Evolutionary conservation across 1,139 yeast species (phyloP).

Genomic region (Candida freyschussii): DNA sequence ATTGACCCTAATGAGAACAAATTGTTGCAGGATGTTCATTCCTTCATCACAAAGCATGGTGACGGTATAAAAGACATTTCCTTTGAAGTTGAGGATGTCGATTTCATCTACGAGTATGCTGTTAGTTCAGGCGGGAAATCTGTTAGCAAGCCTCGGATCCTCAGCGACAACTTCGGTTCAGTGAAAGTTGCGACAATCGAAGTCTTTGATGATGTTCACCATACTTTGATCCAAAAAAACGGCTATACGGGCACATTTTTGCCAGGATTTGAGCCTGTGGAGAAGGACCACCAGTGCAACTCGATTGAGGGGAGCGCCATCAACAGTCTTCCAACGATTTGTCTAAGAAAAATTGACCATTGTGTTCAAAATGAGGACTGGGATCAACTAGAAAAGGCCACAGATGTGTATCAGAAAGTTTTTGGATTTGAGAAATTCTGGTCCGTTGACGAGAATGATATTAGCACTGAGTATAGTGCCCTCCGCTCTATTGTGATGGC

Average conservation of each 20-base stretch:
- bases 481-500: slow-evolving; percentile 75
- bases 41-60: slow-evolving; percentile 58
- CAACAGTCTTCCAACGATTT: slow-evolving; percentile 33
- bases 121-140: slow-evolving; percentile 50
- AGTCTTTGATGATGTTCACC: slow-evolving; percentile 62
- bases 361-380: slow-evolving; percentile 77
- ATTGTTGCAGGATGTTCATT: slow-evolving; percentile 36
- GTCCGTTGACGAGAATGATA: slow-evolving; percentile 77
- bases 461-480: slow-evolving; percentile 65
- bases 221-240: slow-evolving; percentile 52
- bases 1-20: slow-evolving; percentile 13
- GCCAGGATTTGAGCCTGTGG: slow-evolving; percentile 44
- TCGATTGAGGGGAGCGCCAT: slow-evolving; percentile 2
- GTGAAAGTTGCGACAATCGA: slow-evolving; percentile 51
- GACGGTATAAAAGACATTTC: slow-evolving; percentile 75
- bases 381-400: slow-evolving; percentile 57
- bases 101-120: slow-evolving; percentile 41
- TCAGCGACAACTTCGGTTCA: slow-evolving; percentile 45
- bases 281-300: slow-evolving; percentile 19
- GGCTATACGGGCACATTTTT: slow-evolving; percentile 46
- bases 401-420: slow-evolving; percentile 51
- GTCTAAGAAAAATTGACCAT: slow-evolving; percentile 54
- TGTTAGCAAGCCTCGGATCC: slow-evolving; percentile 37
- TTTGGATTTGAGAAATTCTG: slow-evolving; percentile 76
- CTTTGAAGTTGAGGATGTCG: slow-evolving; percentile 51